phyloP scores from a whole-genome alignment of 202 grass and related monocot species.

The Zizania palustris region DNA sequence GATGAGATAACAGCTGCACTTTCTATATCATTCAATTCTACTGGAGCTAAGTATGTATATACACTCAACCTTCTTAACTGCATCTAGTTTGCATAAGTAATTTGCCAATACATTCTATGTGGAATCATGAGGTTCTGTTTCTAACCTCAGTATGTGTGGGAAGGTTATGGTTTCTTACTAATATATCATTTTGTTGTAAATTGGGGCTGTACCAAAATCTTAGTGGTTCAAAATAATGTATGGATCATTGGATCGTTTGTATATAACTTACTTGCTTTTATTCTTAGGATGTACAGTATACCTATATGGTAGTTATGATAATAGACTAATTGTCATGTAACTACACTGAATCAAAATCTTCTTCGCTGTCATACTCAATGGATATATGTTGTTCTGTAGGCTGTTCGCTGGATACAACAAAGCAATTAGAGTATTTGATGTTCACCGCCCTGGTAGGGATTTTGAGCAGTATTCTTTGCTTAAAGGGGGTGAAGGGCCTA shows the following conservation, averaged over 20 bases:
- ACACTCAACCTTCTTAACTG: neutral
- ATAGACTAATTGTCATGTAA: neutral
- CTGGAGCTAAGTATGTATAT: constrained; percentile 72
- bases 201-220: neutral
- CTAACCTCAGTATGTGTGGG: neutral
- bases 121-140: constrained; percentile 11
- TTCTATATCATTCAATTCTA: constrained; percentile 89
- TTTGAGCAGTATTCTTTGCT: constrained; percentile 79
- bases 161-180: neutral
- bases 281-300: neutral
- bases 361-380: constrained; percentile 16
- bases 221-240: neutral
- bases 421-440: constrained; percentile 89
- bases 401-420: constrained; percentile 98
- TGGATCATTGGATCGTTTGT: neutral
- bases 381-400: constrained; percentile 54
- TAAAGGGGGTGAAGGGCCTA: constrained; percentile 69
- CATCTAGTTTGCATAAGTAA: constrained; percentile 23
- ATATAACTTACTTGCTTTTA: constrained; percentile 6
- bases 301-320: neutral
- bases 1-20: constrained; percentile 92
- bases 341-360: constrained; percentile 8
- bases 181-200: neutral
- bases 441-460: constrained; percentile 90
- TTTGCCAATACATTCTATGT: constrained; percentile 13